Base-by-base conservation (phyloP, 2,329 filamentous ascomycete genomes). In the Arthrobotrys conoides region DNA sequence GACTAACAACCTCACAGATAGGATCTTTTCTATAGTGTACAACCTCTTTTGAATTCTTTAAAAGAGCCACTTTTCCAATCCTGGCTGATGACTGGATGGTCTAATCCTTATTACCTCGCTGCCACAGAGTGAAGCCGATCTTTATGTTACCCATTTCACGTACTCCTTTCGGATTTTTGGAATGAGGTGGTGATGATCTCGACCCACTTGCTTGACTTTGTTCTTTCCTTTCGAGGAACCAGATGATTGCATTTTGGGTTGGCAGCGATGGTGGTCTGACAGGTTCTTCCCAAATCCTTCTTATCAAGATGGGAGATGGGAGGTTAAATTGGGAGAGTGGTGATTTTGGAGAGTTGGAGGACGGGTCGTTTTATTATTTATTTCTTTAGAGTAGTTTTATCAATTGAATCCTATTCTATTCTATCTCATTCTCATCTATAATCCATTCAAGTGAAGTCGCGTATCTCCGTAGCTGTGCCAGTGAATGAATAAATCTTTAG, bases 21-120 rank as follows among this genome's bases (percentile, higher is more conserved):
- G 75, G 75, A 78, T 78, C 75, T 72, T 78, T 78, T 78, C 75
- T 78, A 78, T 78, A 78, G 75, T 78, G 75, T 78, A 78, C 55
- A 72, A 57, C 75, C 75, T 78, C 75, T 78, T 78, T 78, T 78
- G 75, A 78, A 78, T 78, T 78, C 75, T 78, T 78, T 78, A 78
- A 78, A 78, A 78, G 75, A 78, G 75, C 75, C 51, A 78, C 75
- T 68, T 72, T 71, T 78, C 64, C 75, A 78, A 78, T 64, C 75
- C 75, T 78, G 75, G 68, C 68, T 78, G 75, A 78, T 78, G 75
- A 78, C 75, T 78, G 75, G 63, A 70, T 65, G 75, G 75, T 72
- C 75, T 71, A 66, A 72, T 70, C 46, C 68, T 57, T 27, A 78
- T 72, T 57, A 78, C 75, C 75, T 78, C 75, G 75, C 75, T 59